Percentiles rank a stretch among this genome's conserved stretches.
phyloP scores from a whole-genome alignment of 2,329 filamentous ascomycete species.

The Nemania sp. region DNA sequence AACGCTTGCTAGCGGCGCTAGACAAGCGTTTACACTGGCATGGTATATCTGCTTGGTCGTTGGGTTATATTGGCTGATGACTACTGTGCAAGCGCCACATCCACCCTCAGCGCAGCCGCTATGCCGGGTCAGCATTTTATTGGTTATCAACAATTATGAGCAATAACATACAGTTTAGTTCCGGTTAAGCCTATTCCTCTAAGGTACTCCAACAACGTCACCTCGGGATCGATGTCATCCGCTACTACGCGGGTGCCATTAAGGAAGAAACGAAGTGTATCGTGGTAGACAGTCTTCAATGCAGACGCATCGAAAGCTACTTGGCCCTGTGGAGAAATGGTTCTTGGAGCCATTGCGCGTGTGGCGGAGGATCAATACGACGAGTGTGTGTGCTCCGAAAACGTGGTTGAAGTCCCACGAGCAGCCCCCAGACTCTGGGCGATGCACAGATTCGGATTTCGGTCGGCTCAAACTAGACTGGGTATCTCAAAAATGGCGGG shows the following conservation, averaged over 20 bases:
- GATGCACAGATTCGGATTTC: too few relatives aligned
- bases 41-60: slow-evolving; percentile 93
- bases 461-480: too few relatives aligned
- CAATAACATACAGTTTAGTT: slow-evolving; percentile 71
- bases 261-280: slow-evolving; percentile 88
- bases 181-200: slow-evolving; percentile 91
- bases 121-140: not conserved
- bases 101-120: slow-evolving; percentile 93
- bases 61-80: slow-evolving; percentile 90
- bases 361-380: not conserved
- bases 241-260: slow-evolving; percentile 90
- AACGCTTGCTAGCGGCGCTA: slow-evolving; percentile 88
- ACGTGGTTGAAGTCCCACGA: too few relatives aligned
- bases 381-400: not conserved
- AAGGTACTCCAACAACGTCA: slow-evolving; percentile 90
- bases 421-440: too few relatives aligned
- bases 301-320: slow-evolving; percentile 44
- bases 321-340: slow-evolving; percentile 54
- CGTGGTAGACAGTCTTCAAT: slow-evolving; percentile 78
- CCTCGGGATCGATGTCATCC: slow-evolving; percentile 85
- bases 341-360: slow-evolving; percentile 57
- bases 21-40: slow-evolving; percentile 93
- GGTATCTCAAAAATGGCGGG: not conserved
- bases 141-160: not conserved
- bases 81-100: slow-evolving; percentile 94